A percentile compares a stretch with the other conserved stretches of the same genome.
phyloP scores from a whole-genome alignment of 352 stramenopile species.

The Phytopythium delawarense region DNA sequence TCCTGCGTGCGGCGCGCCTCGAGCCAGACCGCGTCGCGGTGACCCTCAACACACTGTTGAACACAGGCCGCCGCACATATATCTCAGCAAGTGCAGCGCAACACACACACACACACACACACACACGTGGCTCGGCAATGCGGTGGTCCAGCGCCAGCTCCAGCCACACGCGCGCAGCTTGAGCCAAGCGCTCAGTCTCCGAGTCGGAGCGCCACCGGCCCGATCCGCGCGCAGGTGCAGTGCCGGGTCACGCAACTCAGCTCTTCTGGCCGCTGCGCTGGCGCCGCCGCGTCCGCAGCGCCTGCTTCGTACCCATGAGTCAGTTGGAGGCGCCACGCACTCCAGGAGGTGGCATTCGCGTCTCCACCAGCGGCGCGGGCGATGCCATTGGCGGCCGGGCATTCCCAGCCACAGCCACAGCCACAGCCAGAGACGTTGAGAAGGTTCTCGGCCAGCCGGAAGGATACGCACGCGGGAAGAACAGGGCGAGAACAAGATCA shows the following conservation, averaged over 20 bases:
- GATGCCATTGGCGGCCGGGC: not conserved
- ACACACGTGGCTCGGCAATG: not conserved
- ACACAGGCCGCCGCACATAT: not conserved
- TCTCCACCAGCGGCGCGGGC: too few species aligned
- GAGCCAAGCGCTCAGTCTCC: not conserved
- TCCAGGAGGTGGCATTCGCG: not conserved
- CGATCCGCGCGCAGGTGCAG: slow-evolving; percentile 6
- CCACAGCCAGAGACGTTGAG: not conserved
- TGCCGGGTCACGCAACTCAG: slow-evolving; percentile 4
- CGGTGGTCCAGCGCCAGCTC: not conserved
- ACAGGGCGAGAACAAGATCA: not conserved
- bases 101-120: not conserved
- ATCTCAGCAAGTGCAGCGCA: not conserved
- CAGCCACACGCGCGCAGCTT: not conserved
- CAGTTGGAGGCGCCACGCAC: not conserved
- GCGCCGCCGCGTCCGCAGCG: too few species aligned
- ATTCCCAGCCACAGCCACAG: not conserved
- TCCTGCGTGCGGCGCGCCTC: not conserved
- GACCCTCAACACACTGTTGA: not conserved
- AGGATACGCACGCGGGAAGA: not conserved
- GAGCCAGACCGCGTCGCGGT: not conserved
- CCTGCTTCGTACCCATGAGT: not conserved
- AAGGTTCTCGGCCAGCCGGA: not conserved
- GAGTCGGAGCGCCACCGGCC: not conserved
- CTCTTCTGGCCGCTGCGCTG: not conserved